phyloP scores from a whole-genome alignment of 805 yeast species.

The Sugiyamaella chiloensis region DNA sequence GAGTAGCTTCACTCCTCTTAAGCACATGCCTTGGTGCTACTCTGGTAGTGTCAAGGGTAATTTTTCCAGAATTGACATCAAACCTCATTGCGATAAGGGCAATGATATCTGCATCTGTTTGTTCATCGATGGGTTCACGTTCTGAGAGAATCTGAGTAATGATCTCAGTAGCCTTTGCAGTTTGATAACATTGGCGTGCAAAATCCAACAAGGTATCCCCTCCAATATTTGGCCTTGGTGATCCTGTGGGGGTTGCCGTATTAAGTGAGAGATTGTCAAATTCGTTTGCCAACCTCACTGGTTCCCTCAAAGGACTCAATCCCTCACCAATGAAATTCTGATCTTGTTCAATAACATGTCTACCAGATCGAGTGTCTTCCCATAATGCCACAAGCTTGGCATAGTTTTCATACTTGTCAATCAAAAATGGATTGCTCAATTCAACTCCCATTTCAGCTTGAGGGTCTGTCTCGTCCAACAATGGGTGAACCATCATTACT shows the following conservation, averaged over 20 bases:
- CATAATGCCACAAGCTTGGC: conserved; percentile 32
- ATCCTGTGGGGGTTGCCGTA: background rate
- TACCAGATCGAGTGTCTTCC: conserved; percentile 7
- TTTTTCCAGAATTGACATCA: conserved; percentile 7
- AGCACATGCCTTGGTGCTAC: conserved; percentile 1
- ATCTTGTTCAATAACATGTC: background rate
- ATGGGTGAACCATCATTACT: background rate
- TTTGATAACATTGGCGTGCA: background rate
- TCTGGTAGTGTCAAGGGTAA: conserved; percentile 9
- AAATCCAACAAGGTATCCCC: conserved; percentile 2
- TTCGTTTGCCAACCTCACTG: background rate
- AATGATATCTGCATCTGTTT: conserved; percentile 8
- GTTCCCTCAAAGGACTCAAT: background rate
- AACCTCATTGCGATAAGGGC: conserved; percentile 9
- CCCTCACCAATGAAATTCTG: background rate
- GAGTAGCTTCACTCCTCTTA: background rate
- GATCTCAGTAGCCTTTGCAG: background rate
- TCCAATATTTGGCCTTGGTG: background rate
- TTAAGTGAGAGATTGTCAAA: background rate
- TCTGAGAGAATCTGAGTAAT: conserved; percentile 5
- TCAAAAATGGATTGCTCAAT: conserved; percentile 35
- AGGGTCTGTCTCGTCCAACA: background rate
- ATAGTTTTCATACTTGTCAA: conserved; percentile 33
- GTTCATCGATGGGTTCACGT: conserved; percentile 7
- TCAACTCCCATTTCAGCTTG: conserved; percentile 27